Evolutionary conservation across 331 rosid species (phyloP).

Genomic region (Quercus phellos): DNA sequence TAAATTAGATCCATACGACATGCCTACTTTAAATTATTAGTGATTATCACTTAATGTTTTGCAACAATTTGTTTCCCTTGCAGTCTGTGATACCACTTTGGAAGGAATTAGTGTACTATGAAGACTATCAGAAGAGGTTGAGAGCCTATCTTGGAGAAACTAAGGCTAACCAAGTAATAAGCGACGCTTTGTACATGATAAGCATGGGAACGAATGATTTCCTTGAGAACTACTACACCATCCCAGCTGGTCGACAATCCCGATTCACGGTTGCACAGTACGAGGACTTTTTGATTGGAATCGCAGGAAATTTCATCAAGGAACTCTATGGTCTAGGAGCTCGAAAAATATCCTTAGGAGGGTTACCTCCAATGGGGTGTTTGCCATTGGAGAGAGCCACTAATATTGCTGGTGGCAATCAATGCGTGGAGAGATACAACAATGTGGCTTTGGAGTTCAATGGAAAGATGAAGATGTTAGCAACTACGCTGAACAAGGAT

Average conservation of each 20-base stretch:
- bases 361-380: constrained; percentile 99
- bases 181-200: constrained; percentile 50
- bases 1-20: too few relatives aligned
- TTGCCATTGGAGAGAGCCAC: constrained; percentile 81
- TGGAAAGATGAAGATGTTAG: constrained; percentile 44
- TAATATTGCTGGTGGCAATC: constrained; percentile 43
- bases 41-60: too few relatives aligned
- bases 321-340: constrained; percentile 66
- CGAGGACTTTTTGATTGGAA: constrained; percentile 50
- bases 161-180: constrained; percentile 39
- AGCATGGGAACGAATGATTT: constrained; percentile 92
- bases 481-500: constrained; percentile 42
- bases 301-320: constrained; percentile 57
- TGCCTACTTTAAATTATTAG: too few relatives aligned
- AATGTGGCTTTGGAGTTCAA: constrained; percentile 65
- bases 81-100: constrained; percentile 85
- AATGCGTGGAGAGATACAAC: constrained; percentile 46
- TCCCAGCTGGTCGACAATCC: constrained; percentile 44
- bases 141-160: constrained; percentile 49
- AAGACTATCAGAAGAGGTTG: constrained; percentile 56
- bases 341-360: constrained; percentile 80
- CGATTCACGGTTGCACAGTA: constrained; percentile 47
- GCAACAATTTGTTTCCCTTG: background rate
- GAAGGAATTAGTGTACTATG: constrained; percentile 76
- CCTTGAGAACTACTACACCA: constrained; percentile 74